Conservation (phyloP, 2,329 filamentous ascomycete species). For the Fusarium globosum region DNA sequence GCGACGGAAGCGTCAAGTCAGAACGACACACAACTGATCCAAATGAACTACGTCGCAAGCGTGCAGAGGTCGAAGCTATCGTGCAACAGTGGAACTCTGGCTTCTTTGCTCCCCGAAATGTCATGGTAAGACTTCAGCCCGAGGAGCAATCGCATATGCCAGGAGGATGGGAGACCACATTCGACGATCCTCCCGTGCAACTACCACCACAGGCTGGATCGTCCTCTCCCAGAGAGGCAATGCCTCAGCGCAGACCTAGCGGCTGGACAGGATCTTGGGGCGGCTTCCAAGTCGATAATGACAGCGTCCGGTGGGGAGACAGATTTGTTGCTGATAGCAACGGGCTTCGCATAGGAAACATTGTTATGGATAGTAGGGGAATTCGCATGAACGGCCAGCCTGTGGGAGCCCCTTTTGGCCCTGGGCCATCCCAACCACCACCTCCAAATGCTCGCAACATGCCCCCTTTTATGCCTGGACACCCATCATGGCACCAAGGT, state of each 20-base stretch:
- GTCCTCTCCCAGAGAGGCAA: constrained; percentile 22
- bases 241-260: constrained; percentile 16
- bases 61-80: constrained; percentile 52
- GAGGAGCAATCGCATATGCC: constrained; percentile 40
- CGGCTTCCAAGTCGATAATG: constrained; percentile 56
- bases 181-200: constrained; percentile 33
- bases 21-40: constrained; percentile 14
- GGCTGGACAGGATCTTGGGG: constrained; percentile 36
- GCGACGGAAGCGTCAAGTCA: constrained; percentile 14
- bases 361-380: constrained; percentile 56
- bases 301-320: constrained; percentile 57
- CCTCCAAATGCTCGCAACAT: constrained; percentile 6
- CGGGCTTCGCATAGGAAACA: constrained; percentile 58
- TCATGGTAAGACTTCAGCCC: constrained; percentile 54
- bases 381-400: constrained; percentile 45
- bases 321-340: constrained; percentile 57
- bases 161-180: constrained; percentile 39
- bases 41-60: constrained; percentile 40
- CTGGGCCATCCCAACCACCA: neutral
- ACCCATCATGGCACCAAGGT: constrained; percentile 6
- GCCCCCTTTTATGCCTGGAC: constrained; percentile 1
- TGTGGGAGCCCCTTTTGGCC: neutral
- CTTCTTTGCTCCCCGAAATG: constrained; percentile 64
- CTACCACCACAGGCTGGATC: constrained; percentile 14
- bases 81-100: constrained; percentile 67